phyloP scores from a whole-genome alignment of 495 filamentous ascomycete genomes.

The Xylaria scruposa region DNA sequence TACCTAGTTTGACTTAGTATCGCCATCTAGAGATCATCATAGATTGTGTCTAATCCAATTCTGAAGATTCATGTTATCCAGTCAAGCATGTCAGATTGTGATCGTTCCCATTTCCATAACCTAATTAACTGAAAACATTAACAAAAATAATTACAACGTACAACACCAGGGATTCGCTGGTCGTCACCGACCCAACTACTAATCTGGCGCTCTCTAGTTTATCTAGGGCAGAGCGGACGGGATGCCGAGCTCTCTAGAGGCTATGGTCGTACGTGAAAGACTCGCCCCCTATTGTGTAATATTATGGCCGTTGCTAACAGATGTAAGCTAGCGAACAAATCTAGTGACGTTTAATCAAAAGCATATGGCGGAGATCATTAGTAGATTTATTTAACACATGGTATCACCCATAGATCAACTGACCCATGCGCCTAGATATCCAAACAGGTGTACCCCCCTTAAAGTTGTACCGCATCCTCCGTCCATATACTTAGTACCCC shows the following conservation, averaged over 20 bases:
- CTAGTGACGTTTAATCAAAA: too few species aligned
- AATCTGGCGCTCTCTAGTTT: conserved; percentile 38
- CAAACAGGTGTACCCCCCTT: too few species aligned
- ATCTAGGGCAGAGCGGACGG: conserved; percentile 52
- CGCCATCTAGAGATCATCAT: too few species aligned
- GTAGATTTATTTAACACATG: neutral
- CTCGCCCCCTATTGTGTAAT: neutral
- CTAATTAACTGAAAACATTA: too few species aligned
- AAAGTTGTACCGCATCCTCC: too few species aligned
- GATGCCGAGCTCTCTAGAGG: conserved; percentile 44
- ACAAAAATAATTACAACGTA: conserved; percentile 26
- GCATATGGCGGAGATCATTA: neutral
- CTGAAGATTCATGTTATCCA: too few species aligned
- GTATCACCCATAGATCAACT: neutral
- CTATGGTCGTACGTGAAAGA: conserved; percentile 36
- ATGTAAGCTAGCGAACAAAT: too few species aligned
- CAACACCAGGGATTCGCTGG: conserved; percentile 55
- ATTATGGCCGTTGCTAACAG: neutral
- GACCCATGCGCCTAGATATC: neutral
- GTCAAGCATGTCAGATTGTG: too few species aligned
- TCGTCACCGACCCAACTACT: conserved; percentile 59
- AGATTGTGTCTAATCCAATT: too few species aligned
- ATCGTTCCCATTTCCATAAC: too few species aligned
- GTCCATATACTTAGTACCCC: too few species aligned
- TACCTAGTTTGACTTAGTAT: too few species aligned